Conservation (phyloP, 345 rosid species). For the Boechera retrofracta region DNA sequence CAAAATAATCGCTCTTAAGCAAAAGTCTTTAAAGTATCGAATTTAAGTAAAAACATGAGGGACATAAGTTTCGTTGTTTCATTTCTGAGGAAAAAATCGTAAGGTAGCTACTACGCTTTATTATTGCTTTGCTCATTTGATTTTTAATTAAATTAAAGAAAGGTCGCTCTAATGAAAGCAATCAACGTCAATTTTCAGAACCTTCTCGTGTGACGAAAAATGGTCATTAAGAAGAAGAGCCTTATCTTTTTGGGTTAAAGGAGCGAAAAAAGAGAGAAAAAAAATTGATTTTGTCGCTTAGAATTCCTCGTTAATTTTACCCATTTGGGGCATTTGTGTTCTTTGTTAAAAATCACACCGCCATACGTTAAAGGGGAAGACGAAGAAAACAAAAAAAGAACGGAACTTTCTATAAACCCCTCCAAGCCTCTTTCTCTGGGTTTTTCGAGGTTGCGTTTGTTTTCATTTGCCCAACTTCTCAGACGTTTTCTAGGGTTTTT, state of each 20-base stretch:
- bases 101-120: not conserved
- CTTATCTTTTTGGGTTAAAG: slow-evolving; percentile 37
- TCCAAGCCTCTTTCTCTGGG: slow-evolving; percentile 25
- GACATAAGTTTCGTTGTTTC: too few relatives aligned
- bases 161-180: slow-evolving; percentile 2
- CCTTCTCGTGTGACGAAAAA: slow-evolving; percentile 33
- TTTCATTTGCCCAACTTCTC: slow-evolving; percentile 23
- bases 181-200: slow-evolving; percentile 37
- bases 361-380: slow-evolving; percentile 43
- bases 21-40: not conserved
- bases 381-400: slow-evolving; percentile 38
- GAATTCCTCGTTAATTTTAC: slow-evolving; percentile 26
- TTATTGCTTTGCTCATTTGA: not conserved
- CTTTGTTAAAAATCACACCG: slow-evolving; percentile 39
- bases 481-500: slow-evolving; percentile 47
- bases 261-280: not conserved
- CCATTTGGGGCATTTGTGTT: slow-evolving; percentile 27
- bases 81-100: not conserved
- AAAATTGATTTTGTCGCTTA: slow-evolving; percentile 29
- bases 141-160: not conserved
- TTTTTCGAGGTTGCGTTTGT: slow-evolving; percentile 30
- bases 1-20: not conserved
- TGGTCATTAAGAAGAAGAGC: slow-evolving; percentile 36
- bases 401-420: slow-evolving; percentile 42
- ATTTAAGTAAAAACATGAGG: not conserved